phyloP scores from a whole-genome alignment of 768 basidiomycete genomes.

The Polyporus arcularius region DNA sequence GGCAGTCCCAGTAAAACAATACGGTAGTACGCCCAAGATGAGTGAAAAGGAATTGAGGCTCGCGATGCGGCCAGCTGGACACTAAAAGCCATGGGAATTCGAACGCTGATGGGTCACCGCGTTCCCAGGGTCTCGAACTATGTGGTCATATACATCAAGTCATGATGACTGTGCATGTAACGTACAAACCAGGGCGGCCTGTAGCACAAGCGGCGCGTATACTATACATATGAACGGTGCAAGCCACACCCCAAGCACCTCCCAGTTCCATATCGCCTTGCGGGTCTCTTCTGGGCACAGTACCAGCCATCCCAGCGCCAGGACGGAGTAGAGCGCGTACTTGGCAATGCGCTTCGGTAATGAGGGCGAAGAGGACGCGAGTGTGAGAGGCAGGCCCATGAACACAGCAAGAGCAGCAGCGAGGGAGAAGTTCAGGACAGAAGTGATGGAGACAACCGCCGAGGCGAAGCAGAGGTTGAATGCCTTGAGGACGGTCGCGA shows the following conservation, averaged over 20 bases:
- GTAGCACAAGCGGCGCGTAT: conserved; percentile 72
- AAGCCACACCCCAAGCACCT: conserved; percentile 80
- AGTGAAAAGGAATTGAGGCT: too few species aligned
- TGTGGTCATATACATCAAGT: neutral
- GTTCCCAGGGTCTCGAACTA: too few species aligned
- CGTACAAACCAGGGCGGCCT: conserved; percentile 62
- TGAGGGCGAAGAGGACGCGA: conserved; percentile 33
- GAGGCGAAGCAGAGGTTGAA: conserved; percentile 84
- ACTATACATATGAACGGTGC: conserved; percentile 81
- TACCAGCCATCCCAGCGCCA: conserved; percentile 63
- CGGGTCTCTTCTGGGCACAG: conserved; percentile 45
- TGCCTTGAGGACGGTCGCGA: conserved; percentile 60
- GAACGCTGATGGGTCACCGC: too few species aligned
- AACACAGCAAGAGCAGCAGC: conserved; percentile 69
- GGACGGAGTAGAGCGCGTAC: conserved; percentile 42
- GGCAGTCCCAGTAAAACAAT: too few species aligned
- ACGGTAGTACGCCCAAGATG: too few species aligned
- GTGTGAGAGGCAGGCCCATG: conserved; percentile 64
- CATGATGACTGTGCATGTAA: conserved; percentile 27
- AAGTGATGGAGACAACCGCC: conserved; percentile 79
- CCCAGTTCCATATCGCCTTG: conserved; percentile 72
- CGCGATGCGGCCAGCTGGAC: too few species aligned
- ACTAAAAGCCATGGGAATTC: too few species aligned
- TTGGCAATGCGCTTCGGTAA: conserved; percentile 29
- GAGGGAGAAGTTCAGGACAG: conserved; percentile 92